A percentile compares a stretch with the other conserved stretches of the same genome.
phyloP scores from a whole-genome alignment of 768 basidiomycete genomes.

The Panellus pusillus region DNA sequence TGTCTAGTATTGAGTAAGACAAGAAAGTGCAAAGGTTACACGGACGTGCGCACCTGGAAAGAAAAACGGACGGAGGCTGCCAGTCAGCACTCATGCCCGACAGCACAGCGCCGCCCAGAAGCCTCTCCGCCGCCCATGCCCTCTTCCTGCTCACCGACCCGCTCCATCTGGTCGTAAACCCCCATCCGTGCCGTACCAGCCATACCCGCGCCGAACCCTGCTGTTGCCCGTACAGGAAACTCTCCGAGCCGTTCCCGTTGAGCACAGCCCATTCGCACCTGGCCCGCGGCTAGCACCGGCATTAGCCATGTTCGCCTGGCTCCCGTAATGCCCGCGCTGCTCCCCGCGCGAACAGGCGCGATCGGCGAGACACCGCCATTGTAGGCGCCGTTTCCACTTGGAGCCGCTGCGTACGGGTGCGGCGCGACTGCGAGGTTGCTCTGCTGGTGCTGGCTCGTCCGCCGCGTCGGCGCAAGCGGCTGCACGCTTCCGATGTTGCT shows the following conservation, averaged over 20 bases:
- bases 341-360: constrained; percentile 14
- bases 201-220: constrained; percentile 41
- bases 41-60: constrained; percentile 10
- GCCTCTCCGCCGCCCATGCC: constrained; percentile 63
- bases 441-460: constrained; percentile 63
- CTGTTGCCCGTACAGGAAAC: constrained; percentile 63
- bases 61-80: constrained; percentile 22
- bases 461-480: constrained; percentile 62
- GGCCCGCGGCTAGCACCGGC: constrained; percentile 35
- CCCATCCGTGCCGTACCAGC: constrained; percentile 50
- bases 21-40: neutral
- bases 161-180: constrained; percentile 66
- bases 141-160: constrained; percentile 60
- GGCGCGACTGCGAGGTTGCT: constrained; percentile 44
- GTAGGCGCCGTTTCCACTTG: constrained; percentile 53
- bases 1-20: neutral
- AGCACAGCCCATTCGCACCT: constrained; percentile 38
- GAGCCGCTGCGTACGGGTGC: constrained; percentile 74
- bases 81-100: constrained; percentile 48
- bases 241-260: constrained; percentile 61
- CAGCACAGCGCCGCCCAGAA: constrained; percentile 72
- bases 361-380: constrained; percentile 32
- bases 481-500: constrained; percentile 67
- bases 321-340: constrained; percentile 42
- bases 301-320: constrained; percentile 40